Base-by-base conservation (phyloP, 1,284 basidiomycete species). In the Xerocomus cyaneibrunnescens region DNA sequence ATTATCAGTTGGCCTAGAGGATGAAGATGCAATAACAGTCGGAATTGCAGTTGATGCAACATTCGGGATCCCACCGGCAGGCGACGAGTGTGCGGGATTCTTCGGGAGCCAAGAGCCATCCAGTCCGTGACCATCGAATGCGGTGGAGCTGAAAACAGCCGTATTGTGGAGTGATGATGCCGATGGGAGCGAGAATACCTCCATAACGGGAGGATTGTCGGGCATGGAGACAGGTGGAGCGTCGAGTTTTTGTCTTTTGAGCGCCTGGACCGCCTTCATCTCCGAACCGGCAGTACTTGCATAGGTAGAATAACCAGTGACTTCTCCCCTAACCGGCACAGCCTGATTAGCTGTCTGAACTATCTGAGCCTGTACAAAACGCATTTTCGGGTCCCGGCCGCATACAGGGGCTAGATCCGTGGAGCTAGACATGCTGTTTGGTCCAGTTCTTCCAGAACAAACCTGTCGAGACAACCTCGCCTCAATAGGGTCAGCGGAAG, bases 351-450 rank as follows among this genome's bases (percentile, higher is more conserved):
- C 16, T 7, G 34, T 25, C n/a, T 50, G 60, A 32, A 23, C 28
- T 7, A 12, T 41, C 12, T 35, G 35, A 34, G 13, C 35, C 6
- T 28, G 47, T 23, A 16, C 8, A 16, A n/a, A 14, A 13, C 38
- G 12, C 16, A 25, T 17, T 37, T 23, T 25, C 34, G 36, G 35
- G 36, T 31, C 34, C 22, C 13, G 41, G 14, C 30, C 45, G 21
- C 27, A 39, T 10, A 23, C 34, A 22, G 36, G 41, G 48, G 45
- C 36, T 54, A 41, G 44, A 43, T 12, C 48, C 42, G 55, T 52
- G 54, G 54, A 56, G 56, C 45, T 7, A 25, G 36, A 37, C 54
- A 54, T 35, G 50, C 27, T 48, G 49, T 41, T 46, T 49, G 37
- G 51, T 25, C 13, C 28, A 35, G 22, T 16, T 25, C 19, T 39